These are phyloP conservation scores for Iris pallida DNA, from an alignment of 116 monocot species.

Conservation along the genomic window DNA sequence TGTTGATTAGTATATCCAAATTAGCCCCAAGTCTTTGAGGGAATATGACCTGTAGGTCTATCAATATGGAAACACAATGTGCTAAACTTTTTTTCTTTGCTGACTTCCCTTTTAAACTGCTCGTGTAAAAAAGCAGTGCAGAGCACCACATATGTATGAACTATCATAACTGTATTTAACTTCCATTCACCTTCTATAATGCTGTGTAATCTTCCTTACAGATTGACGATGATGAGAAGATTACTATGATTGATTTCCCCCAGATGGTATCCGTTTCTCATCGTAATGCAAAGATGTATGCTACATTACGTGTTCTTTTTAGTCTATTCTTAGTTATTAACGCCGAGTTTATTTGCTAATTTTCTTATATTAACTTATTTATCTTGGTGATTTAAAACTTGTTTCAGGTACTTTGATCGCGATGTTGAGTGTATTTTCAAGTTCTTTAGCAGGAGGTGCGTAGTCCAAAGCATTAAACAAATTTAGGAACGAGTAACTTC, in stretches of 20 bases:
- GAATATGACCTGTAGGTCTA: no score
- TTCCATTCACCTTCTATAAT: constrained; percentile 8
- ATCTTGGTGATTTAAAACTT: constrained; percentile 4
- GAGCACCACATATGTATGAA: not conserved
- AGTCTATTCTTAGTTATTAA: not conserved
- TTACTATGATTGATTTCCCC: constrained; percentile 98
- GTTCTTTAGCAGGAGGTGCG: constrained; percentile 89
- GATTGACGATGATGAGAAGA: constrained; percentile 87
- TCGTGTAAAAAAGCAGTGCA: no score
- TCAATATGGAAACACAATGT: no score
- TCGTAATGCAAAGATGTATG: constrained; percentile 89
- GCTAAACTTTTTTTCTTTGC: no score
- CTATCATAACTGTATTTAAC: not conserved
- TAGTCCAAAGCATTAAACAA: constrained; percentile 4
- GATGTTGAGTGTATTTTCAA: constrained; percentile 93
- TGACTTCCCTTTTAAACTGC: no score
- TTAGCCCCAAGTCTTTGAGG: no score
- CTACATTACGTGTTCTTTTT: not conserved
- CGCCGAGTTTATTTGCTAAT: not conserved
- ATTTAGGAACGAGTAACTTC: no score
- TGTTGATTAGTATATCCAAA: no score
- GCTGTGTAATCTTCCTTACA: constrained; percentile 15
- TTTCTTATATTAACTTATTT: not conserved
- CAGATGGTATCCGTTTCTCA: constrained; percentile 99
- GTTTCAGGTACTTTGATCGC: constrained; percentile 96